These are phyloP conservation scores for Komagataella kurtzmanii DNA, from an alignment of 805 yeast genomes.

Conservation along the genomic window DNA sequence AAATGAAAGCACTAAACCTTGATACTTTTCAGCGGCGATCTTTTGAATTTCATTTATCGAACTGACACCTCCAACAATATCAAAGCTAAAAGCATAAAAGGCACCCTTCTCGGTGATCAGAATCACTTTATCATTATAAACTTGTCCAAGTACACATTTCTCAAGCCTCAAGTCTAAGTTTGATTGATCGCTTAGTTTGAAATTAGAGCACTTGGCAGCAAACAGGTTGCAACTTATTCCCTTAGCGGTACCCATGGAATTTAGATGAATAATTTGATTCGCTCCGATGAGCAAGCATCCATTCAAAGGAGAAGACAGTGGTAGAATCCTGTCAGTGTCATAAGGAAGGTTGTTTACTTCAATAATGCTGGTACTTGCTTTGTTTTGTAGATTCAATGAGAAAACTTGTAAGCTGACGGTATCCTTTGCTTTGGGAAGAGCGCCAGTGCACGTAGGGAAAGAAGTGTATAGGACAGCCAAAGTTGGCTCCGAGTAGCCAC, in stretches of 20 bases:
- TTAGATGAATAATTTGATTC: slow-evolving; percentile 68
- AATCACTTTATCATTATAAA: slow-evolving; percentile 22
- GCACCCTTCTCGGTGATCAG: slow-evolving; percentile 29
- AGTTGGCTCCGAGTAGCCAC: slow-evolving; percentile 75
- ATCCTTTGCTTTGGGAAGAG: slow-evolving; percentile 46
- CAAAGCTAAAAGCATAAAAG: slow-evolving; percentile 19
- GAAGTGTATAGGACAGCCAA: slow-evolving; percentile 41
- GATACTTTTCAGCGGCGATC: slow-evolving; percentile 9
- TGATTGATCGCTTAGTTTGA: slow-evolving; percentile 32
- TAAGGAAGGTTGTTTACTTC: slow-evolving; percentile 57
- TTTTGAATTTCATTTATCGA: slow-evolving; percentile 13
- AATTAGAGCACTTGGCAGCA: slow-evolving; percentile 25
- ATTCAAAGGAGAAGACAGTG: slow-evolving; percentile 51
- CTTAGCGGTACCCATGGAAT: slow-evolving; percentile 56
- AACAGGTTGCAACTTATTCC: slow-evolving; percentile 52
- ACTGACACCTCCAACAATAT: slow-evolving; percentile 21
- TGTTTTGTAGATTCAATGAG: slow-evolving; percentile 48
- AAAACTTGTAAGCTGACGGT: slow-evolving; percentile 47
- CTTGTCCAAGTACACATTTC: slow-evolving; percentile 24
- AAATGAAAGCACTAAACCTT: slow-evolving; percentile 12
- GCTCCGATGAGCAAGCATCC: slow-evolving; percentile 64
- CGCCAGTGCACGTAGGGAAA: slow-evolving; percentile 63
- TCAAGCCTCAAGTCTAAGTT: slow-evolving; percentile 42
- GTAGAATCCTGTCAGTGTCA: slow-evolving; percentile 52
- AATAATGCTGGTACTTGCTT: slow-evolving; percentile 53